Evolutionary conservation across 306 rosid species (phyloP).

Genomic region (Castanospermum australe): DNA sequence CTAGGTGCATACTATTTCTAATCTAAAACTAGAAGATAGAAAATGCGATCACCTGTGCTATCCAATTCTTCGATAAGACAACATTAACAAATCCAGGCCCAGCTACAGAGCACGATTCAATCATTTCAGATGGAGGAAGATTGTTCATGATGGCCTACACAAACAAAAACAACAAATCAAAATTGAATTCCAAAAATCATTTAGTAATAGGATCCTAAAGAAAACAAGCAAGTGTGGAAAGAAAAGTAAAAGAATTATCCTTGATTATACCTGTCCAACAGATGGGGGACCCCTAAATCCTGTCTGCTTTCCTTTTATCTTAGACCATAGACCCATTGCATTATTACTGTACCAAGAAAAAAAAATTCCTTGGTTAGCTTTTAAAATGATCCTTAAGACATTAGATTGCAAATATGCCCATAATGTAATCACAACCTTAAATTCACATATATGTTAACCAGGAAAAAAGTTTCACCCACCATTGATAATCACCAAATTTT

Average conservation of each 20-base stretch:
- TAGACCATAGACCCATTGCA: slow-evolving; percentile 88
- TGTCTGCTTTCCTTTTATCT: slow-evolving; percentile 63
- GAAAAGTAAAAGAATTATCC: background rate
- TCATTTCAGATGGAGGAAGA: slow-evolving; percentile 78
- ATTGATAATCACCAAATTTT: slow-evolving; percentile 83
- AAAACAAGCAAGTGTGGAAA: background rate
- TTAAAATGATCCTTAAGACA: background rate
- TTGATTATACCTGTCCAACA: slow-evolving; percentile 70
- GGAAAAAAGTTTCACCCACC: slow-evolving; percentile 45
- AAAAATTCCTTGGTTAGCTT: slow-evolving; percentile 11
- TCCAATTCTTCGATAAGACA: slow-evolving; percentile 67
- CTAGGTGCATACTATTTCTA: background rate
- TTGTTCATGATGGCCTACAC: slow-evolving; percentile 74
- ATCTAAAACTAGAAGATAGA: slow-evolving; percentile 2
- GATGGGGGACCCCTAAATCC: slow-evolving; percentile 60
- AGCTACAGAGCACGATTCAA: slow-evolving; percentile 56
- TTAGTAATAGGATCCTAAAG: background rate
- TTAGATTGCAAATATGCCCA: background rate
- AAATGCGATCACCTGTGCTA: slow-evolving; percentile 64
- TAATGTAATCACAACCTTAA: background rate
- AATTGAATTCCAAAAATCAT: background rate
- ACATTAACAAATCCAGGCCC: slow-evolving; percentile 64
- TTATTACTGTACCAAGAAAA: slow-evolving; percentile 65
- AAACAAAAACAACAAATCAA: background rate
- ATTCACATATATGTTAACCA: background rate